phyloP scores from a whole-genome alignment of 768 basidiomycete genomes.

The Xerocomellus chrysenteron region DNA sequence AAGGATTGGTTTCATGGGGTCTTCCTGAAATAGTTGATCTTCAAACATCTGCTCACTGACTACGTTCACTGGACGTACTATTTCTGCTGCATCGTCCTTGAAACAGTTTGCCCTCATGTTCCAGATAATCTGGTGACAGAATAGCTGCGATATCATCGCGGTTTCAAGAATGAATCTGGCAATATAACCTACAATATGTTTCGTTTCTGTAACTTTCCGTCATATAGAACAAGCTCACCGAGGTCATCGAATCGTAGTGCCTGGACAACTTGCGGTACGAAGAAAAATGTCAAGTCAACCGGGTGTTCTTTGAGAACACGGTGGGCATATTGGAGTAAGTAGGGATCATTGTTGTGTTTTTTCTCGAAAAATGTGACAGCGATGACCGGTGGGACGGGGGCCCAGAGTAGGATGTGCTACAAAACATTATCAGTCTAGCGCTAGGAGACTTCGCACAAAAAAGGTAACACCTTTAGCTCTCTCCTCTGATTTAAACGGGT shows the following conservation, averaged over 20 bases:
- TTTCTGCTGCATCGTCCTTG: conserved; percentile 85
- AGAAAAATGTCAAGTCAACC: conserved; percentile 95
- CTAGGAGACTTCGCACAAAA: not conserved
- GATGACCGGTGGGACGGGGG: conserved; percentile 78
- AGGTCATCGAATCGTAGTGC: conserved; percentile 87
- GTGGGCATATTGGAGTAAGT: conserved; percentile 94
- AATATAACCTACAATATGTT: conserved; percentile 70
- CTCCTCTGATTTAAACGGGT: conserved; percentile 55
- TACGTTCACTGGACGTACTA: conserved; percentile 46
- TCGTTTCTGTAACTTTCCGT: not conserved
- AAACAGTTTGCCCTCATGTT: conserved; percentile 99
- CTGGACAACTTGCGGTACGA: conserved; percentile 97
- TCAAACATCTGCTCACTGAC: not conserved
- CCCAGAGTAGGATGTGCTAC: conserved; percentile 87
- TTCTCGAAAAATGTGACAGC: conserved; percentile 85
- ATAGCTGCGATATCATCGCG: conserved; percentile 92
- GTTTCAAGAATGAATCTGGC: conserved; percentile 95
- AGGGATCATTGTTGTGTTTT: conserved; percentile 77
- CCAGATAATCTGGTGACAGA: conserved; percentile 99
- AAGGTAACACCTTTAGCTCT: conserved; percentile 67
- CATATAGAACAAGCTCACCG: conserved; percentile 46
- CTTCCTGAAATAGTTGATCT: conserved; percentile 54
- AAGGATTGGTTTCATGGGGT: conserved; percentile 94
- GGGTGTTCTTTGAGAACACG: conserved; percentile 93
- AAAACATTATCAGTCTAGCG: not conserved